Conservation (phyloP, 1,284 basidiomycete genomes). For the Pseudozyma sp. region DNA sequence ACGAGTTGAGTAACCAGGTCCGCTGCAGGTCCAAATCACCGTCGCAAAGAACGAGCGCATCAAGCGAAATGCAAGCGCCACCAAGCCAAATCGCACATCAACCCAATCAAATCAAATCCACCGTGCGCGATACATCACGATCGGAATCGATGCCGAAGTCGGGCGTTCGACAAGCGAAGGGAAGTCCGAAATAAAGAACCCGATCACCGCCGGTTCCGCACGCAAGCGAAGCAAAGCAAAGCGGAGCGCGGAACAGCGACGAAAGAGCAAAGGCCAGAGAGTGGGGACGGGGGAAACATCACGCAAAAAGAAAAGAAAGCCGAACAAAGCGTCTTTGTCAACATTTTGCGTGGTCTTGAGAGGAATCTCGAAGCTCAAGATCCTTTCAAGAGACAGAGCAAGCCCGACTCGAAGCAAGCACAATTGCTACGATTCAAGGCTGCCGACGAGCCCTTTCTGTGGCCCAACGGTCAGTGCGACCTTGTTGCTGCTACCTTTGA, state of each 20-base stretch:
- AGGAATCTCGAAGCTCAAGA: slow-evolving; percentile 1
- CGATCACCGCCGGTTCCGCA: slow-evolving; percentile 24
- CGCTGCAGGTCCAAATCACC: slow-evolving; percentile 38
- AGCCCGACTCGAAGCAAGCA: slow-evolving; percentile 7
- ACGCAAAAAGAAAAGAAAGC: slow-evolving; percentile 18
- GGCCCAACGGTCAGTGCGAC: not conserved
- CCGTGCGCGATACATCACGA: not conserved
- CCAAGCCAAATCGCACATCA: not conserved
- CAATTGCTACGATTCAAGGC: slow-evolving; percentile 1
- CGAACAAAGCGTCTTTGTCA: slow-evolving; percentile 27
- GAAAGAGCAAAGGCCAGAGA: slow-evolving; percentile 3
- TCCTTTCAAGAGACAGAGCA: slow-evolving; percentile 5
- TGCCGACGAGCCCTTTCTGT: slow-evolving; percentile 3
- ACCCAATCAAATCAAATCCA: slow-evolving; percentile 8
- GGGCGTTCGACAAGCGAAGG: not conserved
- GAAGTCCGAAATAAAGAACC: slow-evolving; percentile 5
- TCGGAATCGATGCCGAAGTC: slow-evolving; percentile 19
- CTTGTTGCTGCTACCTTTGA: slow-evolving; percentile 2
- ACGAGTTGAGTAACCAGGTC: slow-evolving; percentile 21
- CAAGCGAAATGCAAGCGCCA: not conserved
- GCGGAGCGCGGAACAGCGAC: slow-evolving; percentile 22
- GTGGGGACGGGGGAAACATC: slow-evolving; percentile 3
- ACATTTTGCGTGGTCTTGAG: slow-evolving; percentile 13
- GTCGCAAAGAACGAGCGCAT: slow-evolving; percentile 11
- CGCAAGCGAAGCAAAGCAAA: not conserved